Base-by-base conservation (phyloP, 805 yeast species). In the Phaffomyces thermotolerans region DNA sequence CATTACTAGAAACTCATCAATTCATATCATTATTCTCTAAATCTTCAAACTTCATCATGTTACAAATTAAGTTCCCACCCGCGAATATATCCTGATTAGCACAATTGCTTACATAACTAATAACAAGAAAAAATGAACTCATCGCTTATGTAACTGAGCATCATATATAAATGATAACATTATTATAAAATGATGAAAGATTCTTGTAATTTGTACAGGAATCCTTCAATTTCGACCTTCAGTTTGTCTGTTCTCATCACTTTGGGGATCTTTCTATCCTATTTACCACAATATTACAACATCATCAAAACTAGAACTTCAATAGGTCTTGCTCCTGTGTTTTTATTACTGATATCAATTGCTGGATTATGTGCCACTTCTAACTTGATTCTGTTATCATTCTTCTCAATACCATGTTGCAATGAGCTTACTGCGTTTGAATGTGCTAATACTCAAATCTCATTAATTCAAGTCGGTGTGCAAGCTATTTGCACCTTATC, bases 281-380 rank as follows among this genome's bases (percentile, higher is more conserved):
- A 87, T 58, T 42, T 81, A 4, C 95, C 95, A 0, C 96, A 87
- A 64, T 86, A 82, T 59, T 44, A 68, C 36, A 72, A 80, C 36
- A 78, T 87, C 42, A 60, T 75, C 41, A 52, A 58, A 17, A 71
- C 88, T 40, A 62, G 73, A 40, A 72, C 88, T 6, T 78, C 90
- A 12, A 89, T 85, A 57, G 96, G 96, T 5, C 65, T 87, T 20
- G 81, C 90, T 6, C 85, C 90, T 12, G 69, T 73, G 52, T 87
- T 79, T 57, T 66, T 87, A 29, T 63, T 87, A 13, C 69, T 88
- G 34, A 93, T 93, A 4, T 75, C 82, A 5, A 60, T 81, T 39
- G 77, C 90, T 18, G 80, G 85, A n/a, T 63, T 80, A 25, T 73
- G 81, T 53, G 78, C 91, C 0, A 63, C 81, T 39, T 69, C 83